Percentiles rank a stretch among this genome's conserved stretches.
Evolutionary conservation across 345 rosid genomes (phyloP).

Genomic region (Salix exigua): DNA sequence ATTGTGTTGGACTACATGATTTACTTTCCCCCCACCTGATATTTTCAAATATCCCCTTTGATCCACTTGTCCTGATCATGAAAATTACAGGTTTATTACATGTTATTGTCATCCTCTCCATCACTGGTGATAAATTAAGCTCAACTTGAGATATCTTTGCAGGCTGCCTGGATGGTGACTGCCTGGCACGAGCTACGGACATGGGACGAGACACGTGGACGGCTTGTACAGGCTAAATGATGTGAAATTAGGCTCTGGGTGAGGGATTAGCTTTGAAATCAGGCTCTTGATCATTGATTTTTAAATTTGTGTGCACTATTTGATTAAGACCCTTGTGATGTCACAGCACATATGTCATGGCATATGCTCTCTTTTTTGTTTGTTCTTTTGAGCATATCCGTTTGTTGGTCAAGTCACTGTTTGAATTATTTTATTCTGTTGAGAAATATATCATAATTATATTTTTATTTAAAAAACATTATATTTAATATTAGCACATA

Average conservation of each 20-base stretch:
- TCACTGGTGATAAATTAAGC: no score
- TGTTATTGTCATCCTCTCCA: not conserved
- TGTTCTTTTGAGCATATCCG: not conserved
- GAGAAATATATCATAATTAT: no score
- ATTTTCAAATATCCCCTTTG: not conserved
- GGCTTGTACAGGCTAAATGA: not conserved
- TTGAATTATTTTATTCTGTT: no score
- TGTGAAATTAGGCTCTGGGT: no score
- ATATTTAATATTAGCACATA: no score
- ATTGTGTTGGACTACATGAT: not conserved
- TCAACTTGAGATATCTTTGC: not conserved
- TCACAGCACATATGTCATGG: conserved; percentile 5
- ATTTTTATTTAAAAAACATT: no score
- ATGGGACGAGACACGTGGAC: conserved; percentile 9
- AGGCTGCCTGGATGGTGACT: not conserved
- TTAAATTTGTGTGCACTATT: not conserved
- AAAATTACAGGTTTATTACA: not conserved
- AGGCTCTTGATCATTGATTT: conserved; percentile 5
- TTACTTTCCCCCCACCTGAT: not conserved
- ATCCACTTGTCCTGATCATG: not conserved
- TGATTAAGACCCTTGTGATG: not conserved
- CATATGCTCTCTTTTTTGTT: not conserved
- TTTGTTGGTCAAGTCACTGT: not conserved
- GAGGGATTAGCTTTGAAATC: not conserved
- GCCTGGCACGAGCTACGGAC: not conserved